These are phyloP conservation scores for Fusarium metavorans DNA, from an alignment of 2,329 filamentous ascomycete genomes.

Conservation along the genomic window DNA sequence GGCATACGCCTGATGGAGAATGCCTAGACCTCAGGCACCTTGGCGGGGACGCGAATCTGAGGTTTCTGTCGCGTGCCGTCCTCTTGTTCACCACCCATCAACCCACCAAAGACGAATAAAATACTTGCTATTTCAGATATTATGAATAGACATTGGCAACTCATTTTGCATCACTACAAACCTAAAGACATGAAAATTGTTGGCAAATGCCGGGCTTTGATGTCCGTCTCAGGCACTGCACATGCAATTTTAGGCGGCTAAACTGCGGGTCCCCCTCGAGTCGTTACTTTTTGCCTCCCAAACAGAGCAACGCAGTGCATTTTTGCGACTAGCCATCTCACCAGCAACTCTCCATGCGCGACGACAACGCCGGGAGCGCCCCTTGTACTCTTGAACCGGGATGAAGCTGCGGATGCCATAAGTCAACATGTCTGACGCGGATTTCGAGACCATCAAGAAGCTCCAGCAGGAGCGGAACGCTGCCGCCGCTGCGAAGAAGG, in stretches of 20 bases:
- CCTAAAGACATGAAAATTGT: background rate
- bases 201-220: background rate
- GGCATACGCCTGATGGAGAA: background rate
- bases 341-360: constrained; percentile 52
- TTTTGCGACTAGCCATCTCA: constrained; percentile 47
- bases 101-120: background rate
- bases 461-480: constrained; percentile 95
- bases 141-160: background rate
- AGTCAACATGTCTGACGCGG: constrained; percentile 77
- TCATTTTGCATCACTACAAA: background rate
- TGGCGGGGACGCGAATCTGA: background rate
- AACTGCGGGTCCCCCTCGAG: constrained; percentile 45
- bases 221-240: constrained; percentile 16
- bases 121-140: background rate
- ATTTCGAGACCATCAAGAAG: constrained; percentile 88
- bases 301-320: constrained; percentile 44
- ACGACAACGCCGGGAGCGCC: constrained; percentile 49
- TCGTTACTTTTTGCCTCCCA: constrained; percentile 50
- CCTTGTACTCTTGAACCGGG: constrained; percentile 56
- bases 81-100: background rate
- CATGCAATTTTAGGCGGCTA: constrained; percentile 43
- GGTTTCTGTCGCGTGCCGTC: background rate
- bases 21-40: background rate
- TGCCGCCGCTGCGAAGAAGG: constrained; percentile 81
- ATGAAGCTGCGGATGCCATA: constrained; percentile 53